A percentile compares a stretch with the other conserved stretches of the same genome.
These are phyloP conservation scores for Phellinidium pouzarii DNA, from an alignment of 1,284 basidiomycete genomes.

Conservation along the genomic window DNA sequence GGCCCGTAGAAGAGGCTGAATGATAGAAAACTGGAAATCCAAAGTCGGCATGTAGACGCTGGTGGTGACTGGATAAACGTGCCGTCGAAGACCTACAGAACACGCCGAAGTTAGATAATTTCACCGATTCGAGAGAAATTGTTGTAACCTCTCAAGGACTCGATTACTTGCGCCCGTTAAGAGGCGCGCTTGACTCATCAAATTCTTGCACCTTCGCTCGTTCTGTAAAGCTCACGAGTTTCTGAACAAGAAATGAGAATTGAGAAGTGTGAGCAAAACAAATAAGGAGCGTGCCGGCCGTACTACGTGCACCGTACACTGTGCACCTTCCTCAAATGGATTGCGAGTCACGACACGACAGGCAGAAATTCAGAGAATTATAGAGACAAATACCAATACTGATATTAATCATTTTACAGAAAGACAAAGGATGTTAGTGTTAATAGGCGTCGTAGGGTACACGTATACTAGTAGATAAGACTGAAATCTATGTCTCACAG, in stretches of 20 bases:
- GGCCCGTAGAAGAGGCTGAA: background rate
- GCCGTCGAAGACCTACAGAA: slow-evolving; percentile 7
- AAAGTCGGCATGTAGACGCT: background rate
- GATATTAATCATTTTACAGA: no score
- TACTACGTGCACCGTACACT: background rate
- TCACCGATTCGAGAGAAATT: background rate
- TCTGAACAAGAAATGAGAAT: no score
- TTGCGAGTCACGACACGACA: background rate
- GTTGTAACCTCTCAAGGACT: slow-evolving; percentile 9
- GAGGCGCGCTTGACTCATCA: slow-evolving; percentile 12
- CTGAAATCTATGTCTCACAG: background rate
- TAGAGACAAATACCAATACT: no score
- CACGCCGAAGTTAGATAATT: background rate
- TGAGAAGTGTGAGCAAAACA: no score
- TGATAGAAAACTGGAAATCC: background rate
- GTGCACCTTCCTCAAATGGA: background rate
- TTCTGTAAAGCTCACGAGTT: background rate
- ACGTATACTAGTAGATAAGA: background rate
- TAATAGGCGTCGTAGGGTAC: no score
- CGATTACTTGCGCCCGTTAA: slow-evolving; percentile 8
- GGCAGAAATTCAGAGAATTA: background rate
- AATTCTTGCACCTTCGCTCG: background rate
- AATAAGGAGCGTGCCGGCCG: background rate
- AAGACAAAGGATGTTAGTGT: no score
- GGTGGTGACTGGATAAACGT: background rate